Evolutionary conservation across 257 asterid genomes (phyloP).

Genomic region (Leonotis leonurus): DNA sequence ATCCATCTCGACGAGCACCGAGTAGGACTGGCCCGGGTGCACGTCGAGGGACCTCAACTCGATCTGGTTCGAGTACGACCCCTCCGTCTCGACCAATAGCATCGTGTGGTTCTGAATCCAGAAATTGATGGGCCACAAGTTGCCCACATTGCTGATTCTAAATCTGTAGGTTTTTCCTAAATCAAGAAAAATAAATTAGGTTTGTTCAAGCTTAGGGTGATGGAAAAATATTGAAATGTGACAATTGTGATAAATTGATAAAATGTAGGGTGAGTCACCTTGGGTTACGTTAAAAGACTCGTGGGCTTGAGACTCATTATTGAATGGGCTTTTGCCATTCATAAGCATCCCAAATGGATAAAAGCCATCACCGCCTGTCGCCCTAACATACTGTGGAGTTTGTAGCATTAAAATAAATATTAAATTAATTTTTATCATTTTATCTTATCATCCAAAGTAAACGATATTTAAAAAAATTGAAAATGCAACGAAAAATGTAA

Average conservation of each 20-base stretch:
- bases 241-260: too few relatives aligned
- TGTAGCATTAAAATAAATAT: too few relatives aligned
- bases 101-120: constrained; percentile 50
- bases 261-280: constrained; percentile 22
- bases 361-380: background rate
- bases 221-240: too few relatives aligned
- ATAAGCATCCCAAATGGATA: constrained; percentile 42
- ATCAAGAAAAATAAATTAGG: background rate
- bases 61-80: constrained; percentile 47
- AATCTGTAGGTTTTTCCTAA: constrained; percentile 53
- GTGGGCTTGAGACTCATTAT: constrained; percentile 16
- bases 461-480: too few relatives aligned
- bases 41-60: constrained; percentile 47
- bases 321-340: constrained; percentile 68
- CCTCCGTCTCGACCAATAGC: constrained; percentile 65
- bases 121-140: constrained; percentile 49
- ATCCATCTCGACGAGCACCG: constrained; percentile 53
- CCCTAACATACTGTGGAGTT: constrained; percentile 25
- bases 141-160: constrained; percentile 59
- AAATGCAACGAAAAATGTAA: too few relatives aligned
- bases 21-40: constrained; percentile 74
- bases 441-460: too few relatives aligned
- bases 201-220: too few relatives aligned
- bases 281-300: constrained; percentile 39
- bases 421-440: too few relatives aligned